Percentiles rank a stretch among this genome's conserved stretches.
Evolutionary conservation across 352 stramenopile genomes (phyloP).

Genomic region (Pythium coloratum): DNA sequence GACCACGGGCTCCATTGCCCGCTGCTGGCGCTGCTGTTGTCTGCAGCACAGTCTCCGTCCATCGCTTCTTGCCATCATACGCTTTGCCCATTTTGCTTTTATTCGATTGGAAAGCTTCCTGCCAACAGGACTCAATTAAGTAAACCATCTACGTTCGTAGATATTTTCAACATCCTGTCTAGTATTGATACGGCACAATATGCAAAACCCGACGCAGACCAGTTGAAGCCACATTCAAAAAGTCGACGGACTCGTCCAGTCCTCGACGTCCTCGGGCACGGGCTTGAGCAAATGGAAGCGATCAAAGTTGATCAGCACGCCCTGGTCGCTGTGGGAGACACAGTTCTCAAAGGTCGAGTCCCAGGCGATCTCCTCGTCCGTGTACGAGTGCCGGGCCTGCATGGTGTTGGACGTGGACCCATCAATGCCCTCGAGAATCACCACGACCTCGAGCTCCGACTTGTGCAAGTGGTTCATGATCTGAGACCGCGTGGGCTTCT

Average conservation of each 20-base stretch:
- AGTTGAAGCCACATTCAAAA: slow-evolving; percentile 15
- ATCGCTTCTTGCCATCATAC: slow-evolving; percentile 84
- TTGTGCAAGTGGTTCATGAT: slow-evolving; percentile 68
- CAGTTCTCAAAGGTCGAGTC: slow-evolving; percentile 79
- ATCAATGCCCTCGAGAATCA: slow-evolving; percentile 83
- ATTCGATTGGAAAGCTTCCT: neutral
- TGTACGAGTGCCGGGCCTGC: slow-evolving; percentile 84
- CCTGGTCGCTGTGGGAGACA: slow-evolving; percentile 51
- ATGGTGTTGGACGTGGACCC: slow-evolving; percentile 87
- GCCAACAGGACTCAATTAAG: neutral
- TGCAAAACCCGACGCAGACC: slow-evolving; percentile 1
- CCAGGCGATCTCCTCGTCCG: slow-evolving; percentile 77
- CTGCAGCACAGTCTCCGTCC: slow-evolving; percentile 79
- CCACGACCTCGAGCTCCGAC: slow-evolving; percentile 77
- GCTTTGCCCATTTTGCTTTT: slow-evolving; percentile 55
- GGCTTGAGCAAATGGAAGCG: slow-evolving; percentile 77
- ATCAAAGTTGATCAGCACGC: slow-evolving; percentile 80
- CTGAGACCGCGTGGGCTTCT: slow-evolving; percentile 67
- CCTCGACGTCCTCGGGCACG: slow-evolving; percentile 51
- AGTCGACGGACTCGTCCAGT: slow-evolving; percentile 22
- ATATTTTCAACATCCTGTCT: neutral
- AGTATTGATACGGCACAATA: neutral
- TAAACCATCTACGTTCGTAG: slow-evolving; percentile 10
- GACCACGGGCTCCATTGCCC: slow-evolving; percentile 15
- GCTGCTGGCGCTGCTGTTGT: slow-evolving; percentile 29